Evolutionary conservation across 768 basidiomycete species (phyloP), one percentile per base, ranked within the genome.

Genomic region (Podaxis sp.): DNA sequence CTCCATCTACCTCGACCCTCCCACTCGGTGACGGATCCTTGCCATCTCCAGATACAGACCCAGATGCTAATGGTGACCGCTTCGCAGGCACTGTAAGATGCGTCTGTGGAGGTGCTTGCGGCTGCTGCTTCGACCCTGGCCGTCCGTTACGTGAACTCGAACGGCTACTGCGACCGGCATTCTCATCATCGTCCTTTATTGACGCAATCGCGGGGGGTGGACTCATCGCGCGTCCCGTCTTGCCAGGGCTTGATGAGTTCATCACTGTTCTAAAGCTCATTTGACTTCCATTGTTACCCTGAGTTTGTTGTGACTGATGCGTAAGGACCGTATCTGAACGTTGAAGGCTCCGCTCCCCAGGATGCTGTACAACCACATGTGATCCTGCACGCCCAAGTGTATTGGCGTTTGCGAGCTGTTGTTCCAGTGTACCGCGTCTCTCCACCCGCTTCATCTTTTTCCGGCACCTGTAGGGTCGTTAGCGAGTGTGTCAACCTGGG

Each of bases 371-470:
- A 15, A 52, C 60, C 4, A 63, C 65, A 42, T 58, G 30, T 66
- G 70, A 52, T 61, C 68, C 44, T 46, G 64, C 30, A 59, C 67
- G 30, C 11, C 38, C 59, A 8, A 68, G 64, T 8, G 65, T 48
- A 15, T 65, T 67, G 24, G 62, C 64, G 42, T 61, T 61, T n/a
- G 62, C 65, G 22, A 65, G 68, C 64, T 77, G 77, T 13, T 65
- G 71, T 59, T 88, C 88, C 2, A 88, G 72, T 9, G 88, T 90
- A 7, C 87, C 89, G 7, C 90, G 79, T 22, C 89, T 78, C 70
- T 93, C 91, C 55, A 90, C 88, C 1, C 91, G 85, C 74, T 92
- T 92, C 89, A 92, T 91, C 73, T 92, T 92, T 73, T 93, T 93
- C 57, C 91, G 84, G 73, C 91, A 92, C 54, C 87, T 88, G 64